Base-by-base conservation (phyloP, 805 yeast genomes). In the Yarrowia divulgata region DNA sequence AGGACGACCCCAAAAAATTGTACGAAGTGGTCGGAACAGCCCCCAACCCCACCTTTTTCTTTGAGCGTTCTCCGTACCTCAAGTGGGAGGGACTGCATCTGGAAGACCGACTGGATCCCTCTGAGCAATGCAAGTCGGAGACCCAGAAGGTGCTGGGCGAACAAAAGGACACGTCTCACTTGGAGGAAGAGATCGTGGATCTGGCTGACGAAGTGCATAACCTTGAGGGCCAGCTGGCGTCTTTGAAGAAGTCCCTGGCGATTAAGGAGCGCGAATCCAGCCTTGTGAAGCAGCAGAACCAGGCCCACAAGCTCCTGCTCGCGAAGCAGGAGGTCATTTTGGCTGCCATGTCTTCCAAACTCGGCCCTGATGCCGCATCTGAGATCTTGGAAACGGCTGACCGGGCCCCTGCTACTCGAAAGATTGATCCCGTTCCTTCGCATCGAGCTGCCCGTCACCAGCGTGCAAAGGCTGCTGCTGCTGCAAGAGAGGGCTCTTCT, bases 321-420 rank as follows among this genome's bases (percentile, higher is more conserved):
- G 62, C 46, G 10, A 55, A 55, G 10, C 62, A 55, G 35, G 62
- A 55, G 46, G 62, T 40, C 9, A 19, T 55, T 12, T 35, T 55
- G 35, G 62, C 46, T 14, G 62, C 35, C 35, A 23, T 55, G 62
- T 39, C 46, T 1, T 39, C 62, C 46, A 54, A 14, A 13, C 45
- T 54, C n/a, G 60, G 57, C 5, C 57, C 42, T 35, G 57, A 52
- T 18, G 42, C 57, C 0, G 57, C 57, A 12, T 34, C 23, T 10
- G 57, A 52, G 40, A 52, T 52, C 8, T 42, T 52, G 13, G 58
- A 54, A 1, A 54, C 19, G 58, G 58, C 58, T 19, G 58, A 54
- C 13, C 16, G 32, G 8, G 2, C 58, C 29, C 5, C 58, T 4
- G 23, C 58, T 1, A 23, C 58, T 18, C 29, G 43, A 37, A 54